Evolutionary conservation across 768 basidiomycete species (phyloP).

Genomic region (Agaricus bisporus): DNA sequence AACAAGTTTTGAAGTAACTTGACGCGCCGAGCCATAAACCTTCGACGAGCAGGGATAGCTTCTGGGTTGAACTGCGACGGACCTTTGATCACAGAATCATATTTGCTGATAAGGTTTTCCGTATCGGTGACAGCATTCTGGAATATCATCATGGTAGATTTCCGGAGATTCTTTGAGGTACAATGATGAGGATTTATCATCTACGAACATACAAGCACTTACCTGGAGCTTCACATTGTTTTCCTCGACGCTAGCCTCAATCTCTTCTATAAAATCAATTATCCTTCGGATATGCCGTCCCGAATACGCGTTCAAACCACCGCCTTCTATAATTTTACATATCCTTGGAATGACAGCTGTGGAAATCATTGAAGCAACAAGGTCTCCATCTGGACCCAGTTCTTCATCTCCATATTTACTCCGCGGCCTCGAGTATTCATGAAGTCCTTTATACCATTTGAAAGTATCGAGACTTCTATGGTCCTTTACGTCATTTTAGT

Average conservation of each 20-base stretch:
- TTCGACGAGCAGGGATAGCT: slow-evolving; percentile 60
- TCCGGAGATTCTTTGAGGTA: slow-evolving; percentile 46
- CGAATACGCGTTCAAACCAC: slow-evolving; percentile 81
- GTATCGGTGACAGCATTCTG: slow-evolving; percentile 48
- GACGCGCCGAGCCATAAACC: slow-evolving; percentile 57
- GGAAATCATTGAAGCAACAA: slow-evolving; percentile 85
- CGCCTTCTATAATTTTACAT: slow-evolving; percentile 67
- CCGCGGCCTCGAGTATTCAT: slow-evolving; percentile 66
- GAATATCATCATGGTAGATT: slow-evolving; percentile 47
- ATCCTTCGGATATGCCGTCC: slow-evolving; percentile 50
- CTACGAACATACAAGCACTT: slow-evolving; percentile 11
- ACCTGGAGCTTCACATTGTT: slow-evolving; percentile 65
- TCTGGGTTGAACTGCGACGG: slow-evolving; percentile 67
- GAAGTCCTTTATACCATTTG: slow-evolving; percentile 74
- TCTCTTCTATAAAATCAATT: slow-evolving; percentile 73
- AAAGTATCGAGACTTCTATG: slow-evolving; percentile 66
- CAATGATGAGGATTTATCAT: not conserved
- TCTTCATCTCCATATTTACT: slow-evolving; percentile 34
- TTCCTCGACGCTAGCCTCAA: slow-evolving; percentile 67
- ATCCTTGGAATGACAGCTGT: slow-evolving; percentile 75
- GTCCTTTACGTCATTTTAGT: slow-evolving; percentile 28
- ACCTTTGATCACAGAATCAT: slow-evolving; percentile 28
- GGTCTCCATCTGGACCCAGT: slow-evolving; percentile 78
- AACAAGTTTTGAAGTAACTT: slow-evolving; percentile 75
- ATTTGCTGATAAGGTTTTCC: slow-evolving; percentile 43